Evolutionary conservation across 208 protist species (phyloP), one percentile per base, ranked within the genome.

Genomic region (Naegleria lovaniensis): DNA sequence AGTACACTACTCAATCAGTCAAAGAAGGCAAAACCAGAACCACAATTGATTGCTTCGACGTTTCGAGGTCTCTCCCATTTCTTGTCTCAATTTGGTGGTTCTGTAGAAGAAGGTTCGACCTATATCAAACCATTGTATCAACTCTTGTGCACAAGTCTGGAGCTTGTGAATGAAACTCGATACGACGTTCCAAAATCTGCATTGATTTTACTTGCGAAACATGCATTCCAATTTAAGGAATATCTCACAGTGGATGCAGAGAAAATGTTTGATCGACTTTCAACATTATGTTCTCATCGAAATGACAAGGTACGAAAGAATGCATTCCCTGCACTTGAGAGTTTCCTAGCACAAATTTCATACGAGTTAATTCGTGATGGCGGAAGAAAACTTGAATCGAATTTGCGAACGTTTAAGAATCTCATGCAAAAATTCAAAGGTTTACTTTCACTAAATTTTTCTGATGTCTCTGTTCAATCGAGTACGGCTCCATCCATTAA

Each of bases 201-300:
- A 5, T 83, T 93, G 43, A 43, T 59, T 9, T 33, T 93, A 13
- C 40, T 93, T 2, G 2, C n/a, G 0, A 83, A 22, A 55, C 92
- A 93, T 76, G 29, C 89, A 0, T 4, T 5, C 36, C 29, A 91
- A 4, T 91, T 93, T 22, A 89, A 83, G 51, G 88, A 92, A 39
- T 93, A 93, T 89, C 39, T 93, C 0, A 91, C 92, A 0, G 91
- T 92, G 38, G 90, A 92, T 41, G 75, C 75, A 33, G 85, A 93
- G 59, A 91, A 90, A 5, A 87, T 93, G n/a, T 92, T 88, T 79
- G 16, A 5, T 0, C 19, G 91, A 16, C 15, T 93, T 9, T 41
- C 59, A 19, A 4, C 55, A 13, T 90, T 90, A 51, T 93, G 92
- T 58, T 91, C 88, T 5, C 91, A 93, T 85, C 22, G 3, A 3